Percentiles rank a stretch among this genome's conserved stretches.
These are phyloP conservation scores for Xylariaceae sp. DNA, from an alignment of 2,329 filamentous ascomycete species.

Conservation along the genomic window DNA sequence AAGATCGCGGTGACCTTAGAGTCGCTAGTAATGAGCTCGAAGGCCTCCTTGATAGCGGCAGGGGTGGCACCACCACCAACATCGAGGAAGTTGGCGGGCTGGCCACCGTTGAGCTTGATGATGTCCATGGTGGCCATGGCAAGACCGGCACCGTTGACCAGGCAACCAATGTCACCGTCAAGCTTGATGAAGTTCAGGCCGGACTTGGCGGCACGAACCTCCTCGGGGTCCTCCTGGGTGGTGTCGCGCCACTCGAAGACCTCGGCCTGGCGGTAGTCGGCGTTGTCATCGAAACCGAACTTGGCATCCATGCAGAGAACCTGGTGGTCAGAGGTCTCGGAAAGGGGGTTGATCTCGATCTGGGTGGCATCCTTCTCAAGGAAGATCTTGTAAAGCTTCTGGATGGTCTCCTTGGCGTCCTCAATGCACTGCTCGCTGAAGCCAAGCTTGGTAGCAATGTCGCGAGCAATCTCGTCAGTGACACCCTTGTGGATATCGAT, in stretches of 20 bases:
- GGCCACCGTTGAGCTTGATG: constrained; percentile 97
- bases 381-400: constrained; percentile 99
- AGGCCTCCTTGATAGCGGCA: constrained; percentile 92
- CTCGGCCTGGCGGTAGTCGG: constrained; percentile 96
- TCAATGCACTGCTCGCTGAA: constrained; percentile 98
- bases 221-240: constrained; percentile 92
- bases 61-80: constrained; percentile 97
- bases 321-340: constrained; percentile 96
- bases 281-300: constrained; percentile 98
- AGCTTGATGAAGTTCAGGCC: constrained; percentile 99
- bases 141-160: constrained; percentile 97
- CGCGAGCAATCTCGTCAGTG: constrained; percentile 87
- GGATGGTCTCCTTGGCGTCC: constrained; percentile 90
- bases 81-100: constrained; percentile 97
- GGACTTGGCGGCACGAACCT: constrained; percentile 91
- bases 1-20: constrained; percentile 98
- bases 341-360: constrained; percentile 99
- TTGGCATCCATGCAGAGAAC: constrained; percentile 99
- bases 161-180: constrained; percentile 96
- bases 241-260: constrained; percentile 90
- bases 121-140: constrained; percentile 99
- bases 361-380: constrained; percentile 97
- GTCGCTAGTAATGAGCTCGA: constrained; percentile 97
- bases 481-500: constrained; percentile 93
- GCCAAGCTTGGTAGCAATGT: constrained; percentile 85